Evolutionary conservation across 2,329 filamentous ascomycete genomes (phyloP).

Genomic region (Aureobasidium melanogenum): DNA sequence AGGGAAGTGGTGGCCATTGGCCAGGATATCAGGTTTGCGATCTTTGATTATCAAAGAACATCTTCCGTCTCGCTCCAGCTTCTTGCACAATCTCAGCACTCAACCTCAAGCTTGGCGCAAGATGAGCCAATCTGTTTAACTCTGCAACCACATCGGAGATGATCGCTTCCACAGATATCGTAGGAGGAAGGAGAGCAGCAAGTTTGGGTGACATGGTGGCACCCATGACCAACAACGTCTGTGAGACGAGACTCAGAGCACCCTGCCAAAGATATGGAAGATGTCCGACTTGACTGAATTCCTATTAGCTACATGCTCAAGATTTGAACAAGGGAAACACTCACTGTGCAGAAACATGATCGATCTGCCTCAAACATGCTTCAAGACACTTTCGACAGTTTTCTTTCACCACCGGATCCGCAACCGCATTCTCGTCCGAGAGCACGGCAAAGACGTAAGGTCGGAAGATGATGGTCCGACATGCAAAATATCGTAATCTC

Average conservation of each 20-base stretch:
- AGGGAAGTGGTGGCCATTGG: too few relatives aligned
- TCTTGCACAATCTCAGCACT: conserved; percentile 76
- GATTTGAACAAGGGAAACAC: conserved; percentile 24
- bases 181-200: conserved; percentile 52
- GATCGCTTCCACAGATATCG: conserved; percentile 57
- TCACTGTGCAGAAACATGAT: conserved; percentile 69
- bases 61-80: conserved; percentile 50
- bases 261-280: conserved; percentile 83
- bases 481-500: conserved; percentile 72
- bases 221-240: conserved; percentile 75
- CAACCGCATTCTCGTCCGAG: conserved; percentile 63
- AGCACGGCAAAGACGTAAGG: conserved; percentile 74
- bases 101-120: conserved; percentile 67
- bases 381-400: conserved; percentile 76
- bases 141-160: conserved; percentile 70
- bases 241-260: conserved; percentile 72
- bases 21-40: too few relatives aligned
- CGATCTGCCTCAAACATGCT: conserved; percentile 68
- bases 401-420: conserved; percentile 65
- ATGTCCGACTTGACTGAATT: conserved; percentile 62
- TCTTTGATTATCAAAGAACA: neutral
- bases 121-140: conserved; percentile 62
- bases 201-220: conserved; percentile 71
- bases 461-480: conserved; percentile 76
- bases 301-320: neutral